These are phyloP conservation scores for Didymella glomerata DNA, from an alignment of 2,329 filamentous ascomycete species.

Conservation along the genomic window DNA sequence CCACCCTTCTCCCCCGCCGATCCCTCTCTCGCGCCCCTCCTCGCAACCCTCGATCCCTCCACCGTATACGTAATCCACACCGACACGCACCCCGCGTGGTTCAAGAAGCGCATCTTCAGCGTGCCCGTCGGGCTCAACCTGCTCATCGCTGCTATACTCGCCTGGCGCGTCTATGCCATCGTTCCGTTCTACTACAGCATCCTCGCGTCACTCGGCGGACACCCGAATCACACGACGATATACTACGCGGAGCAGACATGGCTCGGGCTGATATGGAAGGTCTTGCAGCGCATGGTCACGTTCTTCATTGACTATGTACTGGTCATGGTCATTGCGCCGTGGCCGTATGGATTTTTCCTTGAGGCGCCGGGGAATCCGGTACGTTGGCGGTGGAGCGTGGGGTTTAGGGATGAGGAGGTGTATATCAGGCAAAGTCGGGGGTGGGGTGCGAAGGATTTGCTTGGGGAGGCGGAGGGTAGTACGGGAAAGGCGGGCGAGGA, in stretches of 20 bases:
- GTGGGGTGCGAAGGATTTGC: constrained; percentile 71
- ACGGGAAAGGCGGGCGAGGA: constrained; percentile 60
- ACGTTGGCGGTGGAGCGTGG: constrained; percentile 75
- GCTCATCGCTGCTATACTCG: constrained; percentile 69
- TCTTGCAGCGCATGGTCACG: constrained; percentile 67
- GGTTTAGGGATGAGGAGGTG: constrained; percentile 81
- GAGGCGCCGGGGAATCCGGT: constrained; percentile 71
- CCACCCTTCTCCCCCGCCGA: constrained; percentile 59
- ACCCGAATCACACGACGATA: constrained; percentile 72
- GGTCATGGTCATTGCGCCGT: constrained; percentile 55
- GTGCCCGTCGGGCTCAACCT: constrained; percentile 82
- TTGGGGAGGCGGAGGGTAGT: constrained; percentile 57
- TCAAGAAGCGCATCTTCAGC: constrained; percentile 85
- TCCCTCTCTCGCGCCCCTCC: constrained; percentile 69
- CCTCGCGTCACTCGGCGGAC: constrained; percentile 69
- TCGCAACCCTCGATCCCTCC: constrained; percentile 69
- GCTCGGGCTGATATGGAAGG: constrained; percentile 63
- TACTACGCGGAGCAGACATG: constrained; percentile 62
- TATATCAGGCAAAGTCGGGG: constrained; percentile 79
- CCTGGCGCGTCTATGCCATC: constrained; percentile 73
- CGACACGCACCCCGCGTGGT: constrained; percentile 71
- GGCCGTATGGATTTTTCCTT: constrained; percentile 63
- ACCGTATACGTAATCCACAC: constrained; percentile 87
- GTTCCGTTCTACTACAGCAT: constrained; percentile 77
- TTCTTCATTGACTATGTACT: constrained; percentile 77